Base-by-base conservation (phyloP, 2,329 filamentous ascomycete species). In the Gaeumannomyces tritici region DNA sequence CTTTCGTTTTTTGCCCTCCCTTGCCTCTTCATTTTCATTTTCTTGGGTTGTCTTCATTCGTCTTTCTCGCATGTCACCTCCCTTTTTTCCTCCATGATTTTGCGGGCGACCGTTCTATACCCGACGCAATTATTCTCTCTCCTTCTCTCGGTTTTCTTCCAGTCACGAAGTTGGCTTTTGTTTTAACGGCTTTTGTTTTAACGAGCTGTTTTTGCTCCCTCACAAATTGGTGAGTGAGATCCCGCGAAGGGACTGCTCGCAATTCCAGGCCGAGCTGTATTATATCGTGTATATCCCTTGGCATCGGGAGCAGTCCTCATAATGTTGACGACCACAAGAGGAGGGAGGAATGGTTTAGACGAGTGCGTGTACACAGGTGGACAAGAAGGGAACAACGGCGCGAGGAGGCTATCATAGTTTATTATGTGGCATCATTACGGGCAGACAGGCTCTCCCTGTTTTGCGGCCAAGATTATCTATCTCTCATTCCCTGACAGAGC, bases 41-140 rank as follows among this genome's bases (percentile, higher is more conserved):
- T 59, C 63, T 59, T 55, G 59, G 63, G 66, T 63, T 63, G 47
- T 65, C 64, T 65, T 66, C 63, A 65, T 65, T 66, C 70, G 66
- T 68, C 65, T 65, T 63, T 66, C 68, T 65, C 69, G 71, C 66
- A 67, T 66, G 69, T 69, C 67, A 70, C 66, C 67, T 67, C 69
- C n/a, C 66, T 68, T 67, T 67, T 70, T 71, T 69, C 64, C 64
- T 68, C 67, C 67, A 67, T 69, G 65, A 68, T 67, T 67, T 71
- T 68, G 64, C 67, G 67, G 70, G 69, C 67, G 69, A 72, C 72
- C 73, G 69, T 72, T 70, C 71, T 75, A 71, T 74, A 76, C 70
- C 75, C 73, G 69, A 73, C 69, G 64, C 66, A 70, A 66, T 72
- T 68, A 70, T 70, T 74, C 70, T 74, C 68, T 73, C 63, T 71